These are phyloP conservation scores for Lachnellula cervina DNA, from an alignment of 2,329 filamentous ascomycete genomes.

Conservation along the genomic window DNA sequence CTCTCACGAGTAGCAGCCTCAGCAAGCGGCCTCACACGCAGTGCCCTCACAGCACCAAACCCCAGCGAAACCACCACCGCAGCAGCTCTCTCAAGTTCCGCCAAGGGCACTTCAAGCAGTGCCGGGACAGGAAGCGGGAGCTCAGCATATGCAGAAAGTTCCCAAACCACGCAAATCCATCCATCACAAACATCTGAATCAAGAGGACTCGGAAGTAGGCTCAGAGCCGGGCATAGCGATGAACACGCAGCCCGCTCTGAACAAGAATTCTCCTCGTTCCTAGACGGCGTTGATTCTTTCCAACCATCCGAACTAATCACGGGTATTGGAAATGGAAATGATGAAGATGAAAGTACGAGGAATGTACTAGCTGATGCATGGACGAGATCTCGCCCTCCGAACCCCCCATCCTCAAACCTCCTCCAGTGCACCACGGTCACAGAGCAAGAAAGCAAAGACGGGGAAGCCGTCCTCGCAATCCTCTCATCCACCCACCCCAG, in stretches of 20 bases:
- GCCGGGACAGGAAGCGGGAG: constrained; percentile 8
- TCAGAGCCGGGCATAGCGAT: constrained; percentile 22
- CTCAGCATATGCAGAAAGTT: constrained; percentile 21
- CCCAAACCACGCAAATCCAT: constrained; percentile 7
- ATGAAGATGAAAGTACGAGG: not conserved
- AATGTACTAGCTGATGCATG: constrained; percentile 18
- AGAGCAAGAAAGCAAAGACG: constrained; percentile 33
- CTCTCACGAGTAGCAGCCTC: constrained; percentile 30
- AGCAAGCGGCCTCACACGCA: constrained; percentile 32
- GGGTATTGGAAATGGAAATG: not conserved
- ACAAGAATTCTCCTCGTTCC: constrained; percentile 28
- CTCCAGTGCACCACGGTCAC: constrained; percentile 8
- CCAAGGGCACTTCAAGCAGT: constrained; percentile 18
- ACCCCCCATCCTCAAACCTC: not conserved
- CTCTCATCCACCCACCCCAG: constrained; percentile 29
- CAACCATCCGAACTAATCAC: constrained; percentile 14
- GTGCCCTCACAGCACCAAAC: constrained; percentile 27
- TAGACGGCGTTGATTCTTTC: constrained; percentile 27
- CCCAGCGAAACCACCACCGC: constrained; percentile 16
- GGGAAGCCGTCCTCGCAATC: constrained; percentile 37
- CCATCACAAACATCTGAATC: not conserved
- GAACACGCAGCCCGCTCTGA: constrained; percentile 23
- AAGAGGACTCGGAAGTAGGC: not conserved
- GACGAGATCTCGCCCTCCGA: constrained; percentile 12
- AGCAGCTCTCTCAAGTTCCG: constrained; percentile 23